Conservation (phyloP, 305 asterid species). For the Euphrasia arctica region DNA sequence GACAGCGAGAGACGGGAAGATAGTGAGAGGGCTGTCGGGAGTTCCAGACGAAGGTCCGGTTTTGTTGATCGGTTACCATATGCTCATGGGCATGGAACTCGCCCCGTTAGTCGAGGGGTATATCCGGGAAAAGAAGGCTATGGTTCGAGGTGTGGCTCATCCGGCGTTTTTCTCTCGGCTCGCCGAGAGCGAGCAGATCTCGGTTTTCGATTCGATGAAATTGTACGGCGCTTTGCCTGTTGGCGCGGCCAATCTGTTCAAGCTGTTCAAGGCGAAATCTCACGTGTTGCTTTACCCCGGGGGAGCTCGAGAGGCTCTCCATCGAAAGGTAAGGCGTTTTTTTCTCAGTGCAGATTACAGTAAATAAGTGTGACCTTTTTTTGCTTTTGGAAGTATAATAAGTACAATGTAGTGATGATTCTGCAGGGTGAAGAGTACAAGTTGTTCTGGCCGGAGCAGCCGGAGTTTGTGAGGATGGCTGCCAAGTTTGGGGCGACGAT, state of each 20-base stretch:
- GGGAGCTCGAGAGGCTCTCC: constrained; percentile 97
- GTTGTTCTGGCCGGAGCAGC: constrained; percentile 93
- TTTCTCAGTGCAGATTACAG: too few species aligned
- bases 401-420: too few species aligned
- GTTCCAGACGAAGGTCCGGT: constrained; percentile 92
- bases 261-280: constrained; percentile 67
- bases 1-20: constrained; percentile 71
- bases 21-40: constrained; percentile 81
- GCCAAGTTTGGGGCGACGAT: constrained; percentile 93
- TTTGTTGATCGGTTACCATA: constrained; percentile 85
- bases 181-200: constrained; percentile 33
- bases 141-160: constrained; percentile 83
- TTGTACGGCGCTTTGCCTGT: constrained; percentile 82
- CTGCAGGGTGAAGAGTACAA: constrained; percentile 85
- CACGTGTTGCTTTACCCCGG: constrained; percentile 96
- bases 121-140: constrained; percentile 52
- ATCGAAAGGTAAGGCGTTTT: constrained; percentile 46
- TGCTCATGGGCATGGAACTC: constrained; percentile 85
- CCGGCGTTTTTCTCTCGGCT: constrained; percentile 54
- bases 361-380: too few species aligned
- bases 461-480: constrained; percentile 96
- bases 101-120: constrained; percentile 53
- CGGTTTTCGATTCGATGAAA: constrained; percentile 44
- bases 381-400: too few species aligned
- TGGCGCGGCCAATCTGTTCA: constrained; percentile 63